These are phyloP conservation scores for Zychaea mexicana DNA, from an alignment of 371 early-diverging fungal species.

Conservation along the genomic window DNA sequence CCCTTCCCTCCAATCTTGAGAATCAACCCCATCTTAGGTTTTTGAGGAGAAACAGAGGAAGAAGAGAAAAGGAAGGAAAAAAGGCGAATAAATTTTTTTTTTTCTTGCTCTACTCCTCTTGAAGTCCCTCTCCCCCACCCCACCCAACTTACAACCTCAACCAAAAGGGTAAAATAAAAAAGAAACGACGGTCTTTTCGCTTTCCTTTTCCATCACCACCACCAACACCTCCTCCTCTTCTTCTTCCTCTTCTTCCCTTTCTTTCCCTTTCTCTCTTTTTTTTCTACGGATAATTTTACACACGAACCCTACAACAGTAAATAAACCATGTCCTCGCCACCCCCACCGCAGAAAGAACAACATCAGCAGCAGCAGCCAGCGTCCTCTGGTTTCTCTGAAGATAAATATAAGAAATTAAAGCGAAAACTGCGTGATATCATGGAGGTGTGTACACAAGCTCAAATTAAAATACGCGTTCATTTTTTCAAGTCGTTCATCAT, in stretches of 20 bases:
- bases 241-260: slow-evolving; percentile 1
- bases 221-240: not conserved
- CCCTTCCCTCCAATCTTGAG: not conserved
- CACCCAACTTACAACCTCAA: not conserved
- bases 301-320: not conserved
- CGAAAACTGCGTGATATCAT: slow-evolving; percentile 55
- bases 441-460: slow-evolving; percentile 42
- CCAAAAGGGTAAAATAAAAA: too few relatives aligned
- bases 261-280: slow-evolving; percentile 1
- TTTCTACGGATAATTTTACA: slow-evolving; percentile 4
- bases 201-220: not conserved
- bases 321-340: slow-evolving; percentile 2
- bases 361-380: slow-evolving; percentile 4
- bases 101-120: too few relatives aligned
- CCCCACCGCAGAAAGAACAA: not conserved
- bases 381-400: slow-evolving; percentile 29
- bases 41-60: too few relatives aligned
- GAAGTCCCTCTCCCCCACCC: too few relatives aligned
- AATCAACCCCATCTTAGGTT: too few relatives aligned
- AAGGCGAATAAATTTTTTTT: too few relatives aligned
- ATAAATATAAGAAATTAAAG: slow-evolving; percentile 57
- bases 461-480: not conserved
- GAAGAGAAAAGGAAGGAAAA: too few relatives aligned
- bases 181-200: too few relatives aligned
- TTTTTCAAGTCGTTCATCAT: not conserved